Percentiles rank a stretch among this genome's conserved stretches.
Conservation (phyloP, 257 asterid genomes). For the Gentiana macrophylla region DNA sequence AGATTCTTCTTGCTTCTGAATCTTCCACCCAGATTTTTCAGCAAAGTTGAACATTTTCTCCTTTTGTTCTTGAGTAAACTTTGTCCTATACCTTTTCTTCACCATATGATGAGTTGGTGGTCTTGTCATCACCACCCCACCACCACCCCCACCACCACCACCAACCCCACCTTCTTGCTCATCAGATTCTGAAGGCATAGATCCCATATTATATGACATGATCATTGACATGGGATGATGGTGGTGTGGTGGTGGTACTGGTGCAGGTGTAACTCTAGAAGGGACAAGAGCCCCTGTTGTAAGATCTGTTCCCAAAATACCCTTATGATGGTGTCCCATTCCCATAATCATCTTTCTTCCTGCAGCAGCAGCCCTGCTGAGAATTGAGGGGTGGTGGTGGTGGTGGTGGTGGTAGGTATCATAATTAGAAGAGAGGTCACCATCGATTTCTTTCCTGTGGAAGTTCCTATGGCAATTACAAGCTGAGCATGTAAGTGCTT, state of each 20-base stretch:
- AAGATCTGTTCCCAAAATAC: slow-evolving; percentile 12
- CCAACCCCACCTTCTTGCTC: slow-evolving; percentile 37
- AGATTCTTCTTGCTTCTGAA: slow-evolving; percentile 65
- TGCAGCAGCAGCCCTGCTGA: slow-evolving; percentile 14
- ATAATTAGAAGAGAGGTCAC: slow-evolving; percentile 22
- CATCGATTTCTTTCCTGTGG: slow-evolving; percentile 63
- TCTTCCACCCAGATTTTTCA: slow-evolving; percentile 83
- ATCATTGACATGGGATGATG: slow-evolving; percentile 27
- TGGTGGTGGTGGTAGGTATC: slow-evolving; percentile 12
- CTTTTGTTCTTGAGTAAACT: slow-evolving; percentile 70
- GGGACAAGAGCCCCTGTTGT: slow-evolving; percentile 15
- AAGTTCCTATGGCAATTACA: slow-evolving; percentile 84
- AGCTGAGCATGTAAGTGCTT: slow-evolving; percentile 79
- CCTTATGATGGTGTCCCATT: slow-evolving; percentile 7
- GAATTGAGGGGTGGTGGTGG: slow-evolving; percentile 4
- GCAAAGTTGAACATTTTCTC: slow-evolving; percentile 77
- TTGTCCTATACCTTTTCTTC: slow-evolving; percentile 75
- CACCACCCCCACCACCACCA: slow-evolving; percentile 22
- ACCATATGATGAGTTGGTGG: slow-evolving; percentile 17
- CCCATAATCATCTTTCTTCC: slow-evolving; percentile 39
- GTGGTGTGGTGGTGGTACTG: slow-evolving; percentile 24
- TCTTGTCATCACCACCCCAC: slow-evolving; percentile 11
- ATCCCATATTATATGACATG: slow-evolving; percentile 41
- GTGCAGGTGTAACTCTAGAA: slow-evolving; percentile 13
- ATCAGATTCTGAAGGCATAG: slow-evolving; percentile 39